phyloP scores from a whole-genome alignment of 345 rosid species.

The Kandelia obovata region DNA sequence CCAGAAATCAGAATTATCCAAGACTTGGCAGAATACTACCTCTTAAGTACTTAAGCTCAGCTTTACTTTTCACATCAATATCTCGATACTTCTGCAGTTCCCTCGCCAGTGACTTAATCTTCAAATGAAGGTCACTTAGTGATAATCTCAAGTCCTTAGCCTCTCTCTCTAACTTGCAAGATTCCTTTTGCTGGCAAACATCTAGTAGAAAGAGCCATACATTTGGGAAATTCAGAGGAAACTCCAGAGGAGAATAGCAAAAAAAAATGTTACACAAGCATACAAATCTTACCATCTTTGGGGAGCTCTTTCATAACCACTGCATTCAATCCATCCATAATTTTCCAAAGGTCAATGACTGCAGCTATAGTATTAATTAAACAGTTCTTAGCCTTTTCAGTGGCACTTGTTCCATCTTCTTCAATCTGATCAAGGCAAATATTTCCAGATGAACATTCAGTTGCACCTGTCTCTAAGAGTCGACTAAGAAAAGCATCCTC shows the following conservation, averaged over 20 bases:
- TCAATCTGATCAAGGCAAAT: conserved; percentile 43
- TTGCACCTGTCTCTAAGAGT: conserved; percentile 78
- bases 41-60: conserved; percentile 57
- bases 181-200: conserved; percentile 41
- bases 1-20: background rate
- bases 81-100: conserved; percentile 61
- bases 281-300: conserved; percentile 43
- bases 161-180: conserved; percentile 48
- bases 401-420: conserved; percentile 34
- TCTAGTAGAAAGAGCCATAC: conserved; percentile 44
- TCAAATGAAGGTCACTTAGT: conserved; percentile 63
- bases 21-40: conserved; percentile 38
- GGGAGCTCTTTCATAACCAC: conserved; percentile 46
- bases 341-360: conserved; percentile 51
- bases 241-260: conserved; percentile 10
- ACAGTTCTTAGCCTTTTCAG: conserved; percentile 42
- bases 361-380: conserved; percentile 49
- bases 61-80: conserved; percentile 62
- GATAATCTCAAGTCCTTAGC: conserved; percentile 58
- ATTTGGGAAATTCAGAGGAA: conserved; percentile 19
- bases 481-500: conserved; percentile 67
- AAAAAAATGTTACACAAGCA: background rate
- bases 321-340: conserved; percentile 57
- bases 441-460: conserved; percentile 60
- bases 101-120: conserved; percentile 53